phyloP scores from a whole-genome alignment of 257 asterid genomes.

The Solanum virginianum region DNA sequence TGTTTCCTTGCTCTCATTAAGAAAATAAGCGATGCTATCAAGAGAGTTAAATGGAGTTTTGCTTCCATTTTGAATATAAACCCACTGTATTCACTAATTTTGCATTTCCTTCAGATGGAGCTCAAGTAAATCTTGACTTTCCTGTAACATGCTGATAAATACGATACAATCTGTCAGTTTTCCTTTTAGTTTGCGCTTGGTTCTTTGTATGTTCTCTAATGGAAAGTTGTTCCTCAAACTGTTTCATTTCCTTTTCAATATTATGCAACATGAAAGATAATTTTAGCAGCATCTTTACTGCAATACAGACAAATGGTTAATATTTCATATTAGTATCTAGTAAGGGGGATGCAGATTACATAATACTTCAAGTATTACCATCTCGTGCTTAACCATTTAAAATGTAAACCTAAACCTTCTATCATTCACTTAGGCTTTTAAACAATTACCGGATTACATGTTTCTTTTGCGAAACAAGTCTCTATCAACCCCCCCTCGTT shows the following conservation, averaged over 20 bases:
- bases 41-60: neutral
- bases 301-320: neutral
- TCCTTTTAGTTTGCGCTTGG: neutral
- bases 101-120: neutral
- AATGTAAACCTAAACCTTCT: neutral
- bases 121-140: neutral
- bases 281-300: neutral
- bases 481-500: neutral
- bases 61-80: neutral
- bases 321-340: neutral
- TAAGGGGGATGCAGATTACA: neutral
- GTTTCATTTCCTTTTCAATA: neutral
- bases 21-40: neutral
- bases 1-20: neutral
- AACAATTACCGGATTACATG: neutral
- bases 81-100: neutral
- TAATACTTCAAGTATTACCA: neutral
- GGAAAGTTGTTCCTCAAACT: neutral
- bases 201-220: neutral
- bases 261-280: neutral
- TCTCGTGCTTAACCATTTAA: neutral
- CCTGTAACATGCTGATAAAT: neutral
- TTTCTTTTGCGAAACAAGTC: neutral
- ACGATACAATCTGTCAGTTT: neutral
- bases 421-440: neutral